Conservation (phyloP, 495 filamentous ascomycete genomes). For the Schizothecium vesticola region DNA sequence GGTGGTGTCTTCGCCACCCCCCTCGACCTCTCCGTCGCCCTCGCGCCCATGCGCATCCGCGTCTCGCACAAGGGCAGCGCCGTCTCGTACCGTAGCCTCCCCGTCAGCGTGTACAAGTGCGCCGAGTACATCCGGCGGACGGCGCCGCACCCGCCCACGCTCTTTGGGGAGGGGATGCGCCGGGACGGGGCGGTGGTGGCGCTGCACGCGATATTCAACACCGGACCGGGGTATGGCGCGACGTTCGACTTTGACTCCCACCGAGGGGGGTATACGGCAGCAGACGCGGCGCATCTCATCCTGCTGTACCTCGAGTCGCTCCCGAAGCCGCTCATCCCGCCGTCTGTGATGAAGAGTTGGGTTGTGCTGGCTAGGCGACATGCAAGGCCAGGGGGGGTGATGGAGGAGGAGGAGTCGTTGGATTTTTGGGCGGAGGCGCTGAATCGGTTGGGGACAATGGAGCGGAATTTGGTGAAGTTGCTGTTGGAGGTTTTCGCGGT, state of each 20-base stretch:
- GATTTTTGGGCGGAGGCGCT: slow-evolving; percentile 32
- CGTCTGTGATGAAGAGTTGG: slow-evolving; percentile 22
- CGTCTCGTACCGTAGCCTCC: slow-evolving; percentile 23
- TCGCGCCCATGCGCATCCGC: slow-evolving; percentile 24
- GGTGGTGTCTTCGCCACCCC: slow-evolving; percentile 21
- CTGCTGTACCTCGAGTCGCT: slow-evolving; percentile 23
- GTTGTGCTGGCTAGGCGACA: slow-evolving; percentile 24
- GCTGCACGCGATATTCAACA: slow-evolving; percentile 22
- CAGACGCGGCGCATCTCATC: slow-evolving; percentile 26
- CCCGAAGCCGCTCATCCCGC: slow-evolving; percentile 24
- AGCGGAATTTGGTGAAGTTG: slow-evolving; percentile 25
- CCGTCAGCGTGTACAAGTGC: slow-evolving; percentile 26
- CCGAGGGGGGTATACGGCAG: slow-evolving; percentile 16
- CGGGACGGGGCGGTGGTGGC: neutral
- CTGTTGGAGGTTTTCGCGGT: slow-evolving; percentile 26
- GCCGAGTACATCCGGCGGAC: slow-evolving; percentile 26
- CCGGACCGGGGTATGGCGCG: slow-evolving; percentile 16
- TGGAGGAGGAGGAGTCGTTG: slow-evolving; percentile 22
- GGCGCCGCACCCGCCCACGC: neutral
- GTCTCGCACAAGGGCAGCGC: slow-evolving; percentile 26
- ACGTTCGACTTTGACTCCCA: slow-evolving; percentile 17
- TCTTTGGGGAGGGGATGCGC: neutral
- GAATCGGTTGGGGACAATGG: slow-evolving; percentile 24
- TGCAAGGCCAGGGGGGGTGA: slow-evolving; percentile 23
- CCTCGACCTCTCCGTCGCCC: slow-evolving; percentile 20